A percentile compares a stretch with the other conserved stretches of the same genome.
Conservation (phyloP, 176 grass and related monocot species). For the Calamus simplicifolius region DNA sequence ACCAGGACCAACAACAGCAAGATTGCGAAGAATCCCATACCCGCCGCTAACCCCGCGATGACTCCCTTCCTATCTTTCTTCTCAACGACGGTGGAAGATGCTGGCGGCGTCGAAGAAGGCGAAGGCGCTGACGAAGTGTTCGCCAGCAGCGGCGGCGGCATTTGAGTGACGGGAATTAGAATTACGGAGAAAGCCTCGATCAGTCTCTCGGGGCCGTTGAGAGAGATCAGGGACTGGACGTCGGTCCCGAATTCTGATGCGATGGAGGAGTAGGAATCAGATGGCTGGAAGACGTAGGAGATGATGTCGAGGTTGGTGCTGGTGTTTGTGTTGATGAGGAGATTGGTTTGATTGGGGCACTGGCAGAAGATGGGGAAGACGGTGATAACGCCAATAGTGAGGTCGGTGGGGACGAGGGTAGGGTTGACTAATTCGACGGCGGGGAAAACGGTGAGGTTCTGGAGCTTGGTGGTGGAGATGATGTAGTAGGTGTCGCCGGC, state of each 20-base stretch:
- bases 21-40: constrained; percentile 43
- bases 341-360: neutral
- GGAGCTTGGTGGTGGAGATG: constrained; percentile 34
- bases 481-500: constrained; percentile 53
- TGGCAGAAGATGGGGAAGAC: constrained; percentile 3
- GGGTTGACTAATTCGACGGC: constrained; percentile 5
- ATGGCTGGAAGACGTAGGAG: constrained; percentile 66
- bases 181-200: constrained; percentile 30
- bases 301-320: constrained; percentile 35
- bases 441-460: constrained; percentile 2
- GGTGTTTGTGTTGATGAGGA: neutral
- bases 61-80: constrained; percentile 35
- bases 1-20: constrained; percentile 48
- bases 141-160: constrained; percentile 42
- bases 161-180: constrained; percentile 42
- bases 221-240: constrained; percentile 35
- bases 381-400: neutral
- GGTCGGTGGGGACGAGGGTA: neutral
- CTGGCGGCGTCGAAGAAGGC: neutral
- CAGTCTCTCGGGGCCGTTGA: constrained; percentile 50
- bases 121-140: constrained; percentile 24
- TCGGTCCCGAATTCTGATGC: constrained; percentile 51
- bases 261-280: constrained; percentile 66
- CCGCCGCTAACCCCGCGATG: constrained; percentile 53
- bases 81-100: neutral